Percentiles rank a stretch among this genome's conserved stretches.
phyloP scores from a whole-genome alignment of 495 filamentous ascomycete genomes.

The Lasiosphaeria miniovina region DNA sequence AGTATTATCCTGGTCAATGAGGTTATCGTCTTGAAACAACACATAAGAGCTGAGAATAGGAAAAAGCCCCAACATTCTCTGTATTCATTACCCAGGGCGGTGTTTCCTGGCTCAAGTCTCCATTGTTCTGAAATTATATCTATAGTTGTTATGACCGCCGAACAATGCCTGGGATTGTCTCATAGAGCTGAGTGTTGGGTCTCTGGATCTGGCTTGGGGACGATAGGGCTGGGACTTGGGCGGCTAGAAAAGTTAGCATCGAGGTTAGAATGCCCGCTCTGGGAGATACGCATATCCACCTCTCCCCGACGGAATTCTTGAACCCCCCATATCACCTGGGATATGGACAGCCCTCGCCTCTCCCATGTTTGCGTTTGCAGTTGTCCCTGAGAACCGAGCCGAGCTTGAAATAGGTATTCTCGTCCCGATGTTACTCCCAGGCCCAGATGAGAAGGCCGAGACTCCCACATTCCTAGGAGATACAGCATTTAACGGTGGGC shows the following conservation, averaged over 20 bases:
- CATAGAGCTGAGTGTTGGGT: conserved; percentile 4
- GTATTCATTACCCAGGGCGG: too few species aligned
- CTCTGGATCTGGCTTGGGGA: not conserved
- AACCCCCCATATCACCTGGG: not conserved
- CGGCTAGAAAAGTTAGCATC: not conserved
- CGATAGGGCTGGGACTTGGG: not conserved
- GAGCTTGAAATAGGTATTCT: not conserved
- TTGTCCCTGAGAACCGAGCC: not conserved
- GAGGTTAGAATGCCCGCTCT: not conserved
- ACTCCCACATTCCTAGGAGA: not conserved
- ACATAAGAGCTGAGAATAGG: too few species aligned
- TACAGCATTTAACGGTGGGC: not conserved
- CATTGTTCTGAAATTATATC: not conserved
- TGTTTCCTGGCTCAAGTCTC: too few species aligned
- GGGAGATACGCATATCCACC: not conserved
- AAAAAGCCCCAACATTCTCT: too few species aligned
- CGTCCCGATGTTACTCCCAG: not conserved
- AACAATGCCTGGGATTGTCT: conserved; percentile 9
- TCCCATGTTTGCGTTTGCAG: not conserved
- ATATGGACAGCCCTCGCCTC: not conserved
- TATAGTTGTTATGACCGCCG: not conserved
- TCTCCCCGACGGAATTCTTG: not conserved
- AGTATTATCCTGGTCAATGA: too few species aligned
- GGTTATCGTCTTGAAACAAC: too few species aligned
- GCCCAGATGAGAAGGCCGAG: not conserved